A percentile compares a stretch with the other conserved stretches of the same genome.
phyloP scores from a whole-genome alignment of 139 green algal genomes.

The Pleodorina starrii region DNA sequence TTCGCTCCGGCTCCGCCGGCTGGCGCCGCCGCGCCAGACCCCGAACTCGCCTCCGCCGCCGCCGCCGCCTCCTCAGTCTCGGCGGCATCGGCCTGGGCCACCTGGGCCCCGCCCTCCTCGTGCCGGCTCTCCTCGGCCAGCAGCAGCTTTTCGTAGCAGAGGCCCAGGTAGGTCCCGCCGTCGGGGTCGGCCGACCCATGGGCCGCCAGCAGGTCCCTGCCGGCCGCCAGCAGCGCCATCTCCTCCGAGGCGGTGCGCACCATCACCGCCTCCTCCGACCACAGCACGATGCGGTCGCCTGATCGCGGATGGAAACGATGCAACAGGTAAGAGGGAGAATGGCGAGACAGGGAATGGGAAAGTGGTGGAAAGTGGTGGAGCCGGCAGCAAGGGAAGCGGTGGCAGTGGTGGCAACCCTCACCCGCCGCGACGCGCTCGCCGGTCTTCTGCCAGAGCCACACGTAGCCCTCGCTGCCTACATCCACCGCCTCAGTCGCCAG shows the following conservation, averaged over 20 bases:
- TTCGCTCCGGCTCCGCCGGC: too few relatives aligned
- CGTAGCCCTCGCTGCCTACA: constrained; percentile 25
- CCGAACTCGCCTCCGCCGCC: too few relatives aligned
- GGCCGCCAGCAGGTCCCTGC: neutral
- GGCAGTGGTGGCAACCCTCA: neutral
- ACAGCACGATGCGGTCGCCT: constrained; percentile 46
- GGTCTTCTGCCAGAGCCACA: constrained; percentile 40
- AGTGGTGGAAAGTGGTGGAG: too few relatives aligned
- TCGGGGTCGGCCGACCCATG: neutral
- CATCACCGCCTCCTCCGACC: constrained; percentile 41
- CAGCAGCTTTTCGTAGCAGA: constrained; percentile 33
- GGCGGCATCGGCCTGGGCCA: too few relatives aligned
- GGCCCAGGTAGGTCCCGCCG: constrained; percentile 41
- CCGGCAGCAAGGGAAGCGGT: neutral
- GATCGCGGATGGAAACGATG: neutral
- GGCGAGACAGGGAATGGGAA: neutral
- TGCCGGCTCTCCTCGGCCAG: neutral
- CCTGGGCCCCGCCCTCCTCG: neutral
- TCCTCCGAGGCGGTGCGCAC: neutral
- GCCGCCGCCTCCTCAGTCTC: too few relatives aligned
- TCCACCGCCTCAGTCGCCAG: neutral
- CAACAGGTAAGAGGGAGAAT: neutral
- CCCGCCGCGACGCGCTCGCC: constrained; percentile 33
- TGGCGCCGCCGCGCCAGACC: too few relatives aligned
- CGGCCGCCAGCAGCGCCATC: constrained; percentile 5